Percentiles rank a stretch among this genome's conserved stretches.
phyloP scores from a whole-genome alignment of 2,329 filamentous ascomycete genomes.

The Pyricularia grisea region DNA sequence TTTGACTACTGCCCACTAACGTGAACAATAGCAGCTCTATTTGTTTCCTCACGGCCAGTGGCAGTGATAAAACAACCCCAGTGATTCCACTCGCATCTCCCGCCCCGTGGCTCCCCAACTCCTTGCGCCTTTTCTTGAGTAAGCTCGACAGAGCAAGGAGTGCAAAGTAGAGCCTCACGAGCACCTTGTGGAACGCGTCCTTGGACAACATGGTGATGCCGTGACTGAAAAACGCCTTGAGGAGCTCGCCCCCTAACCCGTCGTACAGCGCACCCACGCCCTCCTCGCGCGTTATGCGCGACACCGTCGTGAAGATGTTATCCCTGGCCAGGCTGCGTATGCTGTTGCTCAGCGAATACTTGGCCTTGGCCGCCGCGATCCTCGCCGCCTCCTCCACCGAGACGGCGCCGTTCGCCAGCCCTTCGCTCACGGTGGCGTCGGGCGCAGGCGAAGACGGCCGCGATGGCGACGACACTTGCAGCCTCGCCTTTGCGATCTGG shows the following conservation, averaged over 20 bases:
- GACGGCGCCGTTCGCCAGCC: not conserved
- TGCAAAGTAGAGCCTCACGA: conserved; percentile 64
- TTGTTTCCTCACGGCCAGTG: not conserved
- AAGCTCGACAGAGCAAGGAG: conserved; percentile 31
- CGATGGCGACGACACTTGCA: conserved; percentile 46
- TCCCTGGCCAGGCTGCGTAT: conserved; percentile 20
- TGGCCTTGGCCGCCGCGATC: conserved; percentile 18
- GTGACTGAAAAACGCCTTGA: conserved; percentile 79
- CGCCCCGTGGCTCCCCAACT: too few relatives aligned
- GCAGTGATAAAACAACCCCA: not conserved
- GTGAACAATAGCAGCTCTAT: not conserved
- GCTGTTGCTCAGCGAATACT: conserved; percentile 11
- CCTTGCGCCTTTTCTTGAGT: not conserved
- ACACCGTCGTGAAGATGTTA: conserved; percentile 55
- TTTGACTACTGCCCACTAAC: not conserved
- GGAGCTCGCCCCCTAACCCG: conserved; percentile 64
- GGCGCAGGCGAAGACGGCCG: conserved; percentile 15
- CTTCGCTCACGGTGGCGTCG: conserved; percentile 6
- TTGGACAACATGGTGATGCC: conserved; percentile 84
- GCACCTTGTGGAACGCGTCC: conserved; percentile 61
- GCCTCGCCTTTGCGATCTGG: conserved; percentile 71
- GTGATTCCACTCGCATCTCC: not conserved
- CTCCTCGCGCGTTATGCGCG: conserved; percentile 50
- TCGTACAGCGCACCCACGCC: conserved; percentile 64
- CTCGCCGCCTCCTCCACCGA: conserved; percentile 12